Base-by-base conservation (phyloP, 2,329 filamentous ascomycete species). In the Botrytis medusae region DNA sequence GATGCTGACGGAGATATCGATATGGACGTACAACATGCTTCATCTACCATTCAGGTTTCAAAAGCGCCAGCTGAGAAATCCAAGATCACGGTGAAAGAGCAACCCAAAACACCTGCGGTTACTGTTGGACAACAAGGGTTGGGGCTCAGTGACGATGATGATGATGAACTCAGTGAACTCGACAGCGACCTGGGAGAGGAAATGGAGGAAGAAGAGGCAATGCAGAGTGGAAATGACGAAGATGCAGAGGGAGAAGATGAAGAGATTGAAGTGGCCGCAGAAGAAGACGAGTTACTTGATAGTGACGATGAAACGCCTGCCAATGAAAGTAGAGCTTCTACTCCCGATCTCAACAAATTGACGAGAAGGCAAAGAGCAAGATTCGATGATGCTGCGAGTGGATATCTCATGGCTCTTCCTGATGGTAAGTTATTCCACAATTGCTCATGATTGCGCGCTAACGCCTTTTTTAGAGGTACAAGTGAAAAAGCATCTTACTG, bases 401-500 rank as follows among this genome's bases (percentile, higher is more conserved):
- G 81, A 2, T 79, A 81, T 76, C 74, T 85, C 78, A 70, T 86
- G 82, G 75, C 85, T 79, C 63, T 84, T 75, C 74, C 83, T 84
- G 77, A 85, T 85, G 81, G 79, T 78, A 76, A 59, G 74, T 75
- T 22, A 54, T 40, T 51, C 22, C 20, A 14, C 48, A 9, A 32
- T 22, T 42, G 34, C 46, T 40, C 40, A n/a, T 40, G 57, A 59
- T 40, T 61, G 29, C 44, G 44, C 69, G 63, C 74, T 79, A 77
- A 81, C 72, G 67, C 22, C 16, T 37, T 46, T 61, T 46, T 29
- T 46, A 88, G 89, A 91, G 81, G 89, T 89, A n/a, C 89, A 91
- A 82, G 88, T 90, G 80, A 91, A 92, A 82, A 92, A 93, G 79
- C 89, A 92, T 77, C 84, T 93, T 67, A 92, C 91, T 0, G 91